Base-by-base conservation (phyloP, 495 filamentous ascomycete species). In the Xylaria grammica region DNA sequence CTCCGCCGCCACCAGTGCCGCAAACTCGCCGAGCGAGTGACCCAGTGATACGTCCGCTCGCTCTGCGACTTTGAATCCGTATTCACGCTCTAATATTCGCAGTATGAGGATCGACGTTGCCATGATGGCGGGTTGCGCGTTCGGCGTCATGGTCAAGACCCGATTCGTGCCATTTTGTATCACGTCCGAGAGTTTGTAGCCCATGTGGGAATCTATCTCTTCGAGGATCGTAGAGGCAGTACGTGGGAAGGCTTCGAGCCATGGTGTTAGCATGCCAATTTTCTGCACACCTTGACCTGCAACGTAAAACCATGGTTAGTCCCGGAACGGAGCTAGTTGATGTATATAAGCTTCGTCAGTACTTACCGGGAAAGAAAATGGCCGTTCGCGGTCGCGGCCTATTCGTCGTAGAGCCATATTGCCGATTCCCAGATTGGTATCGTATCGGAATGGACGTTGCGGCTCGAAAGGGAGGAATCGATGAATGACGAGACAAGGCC, bases 61-160 rank as follows among this genome's bases (percentile, higher is more conserved):
- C 32, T 91, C 85, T 9, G 78, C 74, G 8, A 85, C 84, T 48
- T 87, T 77, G 75, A 98, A 96, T 15, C 84, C 89, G 67, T 93
- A 97, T 50, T 97, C 90, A 36, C 86, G 75, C 75, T 98, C 92
- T 54, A 99, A 84, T 60, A 99, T 90, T 51, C 92, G 89, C 36
- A 97, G 86, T 66, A 97, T 96, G 26, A 97, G 80, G 69, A 98
- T 85, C 26, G 91, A 96, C 5, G 92, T 92, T 15, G 94, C 91
- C 90, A 99, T 94, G 75, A 98, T 95, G 51, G 95, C 94, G 0
- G 95, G 95, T 76, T 99, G 95, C 10, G 95, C 90, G 71, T 97
- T 92, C 62, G 89, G 86, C 13, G 95, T 97, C 52, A 85, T 84
- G 40, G 91, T 94, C 62, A 99, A 84, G 20, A 79, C 79, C 22